Evolutionary conservation across 2,329 filamentous ascomycete genomes (phyloP).

Genomic region (Pseudogymnoascus sp.): DNA sequence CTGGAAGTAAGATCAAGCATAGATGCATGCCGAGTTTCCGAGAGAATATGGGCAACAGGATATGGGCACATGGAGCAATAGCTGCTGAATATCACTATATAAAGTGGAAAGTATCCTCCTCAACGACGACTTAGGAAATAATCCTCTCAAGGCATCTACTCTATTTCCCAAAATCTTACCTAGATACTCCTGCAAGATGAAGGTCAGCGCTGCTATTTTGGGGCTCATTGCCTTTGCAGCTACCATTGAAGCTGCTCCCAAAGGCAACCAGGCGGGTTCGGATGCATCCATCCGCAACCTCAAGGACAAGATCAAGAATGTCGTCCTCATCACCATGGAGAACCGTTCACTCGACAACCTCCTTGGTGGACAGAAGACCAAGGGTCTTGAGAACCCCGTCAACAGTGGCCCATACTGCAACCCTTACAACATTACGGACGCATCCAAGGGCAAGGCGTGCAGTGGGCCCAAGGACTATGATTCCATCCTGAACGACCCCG

Average conservation of each 20-base stretch:
- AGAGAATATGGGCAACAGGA: not conserved
- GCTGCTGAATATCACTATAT: not conserved
- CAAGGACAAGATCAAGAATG: conserved; percentile 32
- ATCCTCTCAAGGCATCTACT: not conserved
- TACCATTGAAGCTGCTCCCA: not conserved
- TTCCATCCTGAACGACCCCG: conserved; percentile 35
- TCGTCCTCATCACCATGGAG: conserved; percentile 34
- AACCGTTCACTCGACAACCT: conserved; percentile 40
- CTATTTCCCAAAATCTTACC: not conserved
- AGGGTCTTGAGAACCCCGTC: conserved; percentile 35
- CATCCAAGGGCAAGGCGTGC: conserved; percentile 27
- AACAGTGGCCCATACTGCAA: conserved; percentile 38
- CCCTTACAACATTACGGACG: conserved; percentile 31
- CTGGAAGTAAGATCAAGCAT: not conserved
- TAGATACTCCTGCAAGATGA: not conserved
- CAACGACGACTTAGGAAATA: not conserved
- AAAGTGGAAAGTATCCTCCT: not conserved
- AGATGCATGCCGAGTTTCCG: not conserved
- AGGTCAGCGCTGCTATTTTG: conserved; percentile 6
- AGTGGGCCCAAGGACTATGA: conserved; percentile 32
- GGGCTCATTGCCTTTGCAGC: conserved; percentile 11
- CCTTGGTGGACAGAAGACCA: conserved; percentile 33
- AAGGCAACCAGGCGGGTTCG: conserved; percentile 21
- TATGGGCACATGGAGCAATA: not conserved
- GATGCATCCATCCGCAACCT: conserved; percentile 27